These are phyloP conservation scores for Fusarium redolens DNA, from an alignment of 2,329 filamentous ascomycete species.

Conservation along the genomic window DNA sequence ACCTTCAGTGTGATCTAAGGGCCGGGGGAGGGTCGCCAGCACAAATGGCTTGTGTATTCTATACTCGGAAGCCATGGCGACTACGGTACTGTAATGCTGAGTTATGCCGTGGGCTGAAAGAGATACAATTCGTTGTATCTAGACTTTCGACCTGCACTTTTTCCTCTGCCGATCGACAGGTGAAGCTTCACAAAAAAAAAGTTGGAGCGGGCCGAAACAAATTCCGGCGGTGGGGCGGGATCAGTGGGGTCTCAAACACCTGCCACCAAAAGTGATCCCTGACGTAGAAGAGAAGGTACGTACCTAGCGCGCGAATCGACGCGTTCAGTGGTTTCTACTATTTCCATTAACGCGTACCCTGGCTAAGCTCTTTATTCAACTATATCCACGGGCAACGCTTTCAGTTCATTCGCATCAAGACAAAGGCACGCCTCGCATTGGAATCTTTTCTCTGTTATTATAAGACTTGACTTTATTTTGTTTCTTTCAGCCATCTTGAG, in stretches of 20 bases:
- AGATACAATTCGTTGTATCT: conserved; percentile 36
- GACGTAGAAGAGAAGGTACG: conserved; percentile 40
- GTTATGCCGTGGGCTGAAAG: conserved; percentile 22
- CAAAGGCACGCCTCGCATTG: conserved; percentile 3
- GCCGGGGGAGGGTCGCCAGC: conserved; percentile 68
- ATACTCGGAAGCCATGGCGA: conserved; percentile 67
- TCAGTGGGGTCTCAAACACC: conserved; percentile 31
- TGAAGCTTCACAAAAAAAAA: conserved; percentile 52
- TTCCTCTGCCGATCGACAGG: conserved; percentile 24
- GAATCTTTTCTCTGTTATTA: background rate
- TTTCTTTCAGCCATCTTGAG: background rate
- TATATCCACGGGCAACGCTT: conserved; percentile 29
- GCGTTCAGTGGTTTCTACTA: conserved; percentile 40
- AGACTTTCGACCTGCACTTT: conserved; percentile 34
- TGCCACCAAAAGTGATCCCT: conserved; percentile 31
- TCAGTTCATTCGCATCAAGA: conserved; percentile 18
- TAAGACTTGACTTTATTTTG: background rate
- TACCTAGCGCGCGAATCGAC: conserved; percentile 34
- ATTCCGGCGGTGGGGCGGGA: conserved; percentile 49
- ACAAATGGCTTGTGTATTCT: conserved; percentile 74
- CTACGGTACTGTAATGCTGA: background rate
- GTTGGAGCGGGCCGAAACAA: conserved; percentile 48
- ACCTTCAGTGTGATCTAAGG: conserved; percentile 63
- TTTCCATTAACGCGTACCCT: conserved; percentile 44
- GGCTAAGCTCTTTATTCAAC: conserved; percentile 12